Conservation (phyloP, 495 filamentous ascomycete species). For the Penicillium salamii region DNA sequence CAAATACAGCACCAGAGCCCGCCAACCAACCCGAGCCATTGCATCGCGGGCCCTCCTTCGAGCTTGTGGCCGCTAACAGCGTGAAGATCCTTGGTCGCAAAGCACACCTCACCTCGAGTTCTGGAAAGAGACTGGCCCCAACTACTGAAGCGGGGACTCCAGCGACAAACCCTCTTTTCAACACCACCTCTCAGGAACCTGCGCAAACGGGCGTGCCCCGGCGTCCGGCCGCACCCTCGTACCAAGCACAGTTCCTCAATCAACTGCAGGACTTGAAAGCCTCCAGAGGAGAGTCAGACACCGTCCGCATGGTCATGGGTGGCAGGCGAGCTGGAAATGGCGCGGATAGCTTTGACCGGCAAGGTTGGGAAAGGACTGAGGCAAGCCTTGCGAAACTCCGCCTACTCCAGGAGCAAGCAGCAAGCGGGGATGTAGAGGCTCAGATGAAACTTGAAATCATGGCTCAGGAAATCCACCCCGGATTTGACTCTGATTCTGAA, state of each 20-base stretch:
- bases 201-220: conserved; percentile 7
- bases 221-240: conserved; percentile 18
- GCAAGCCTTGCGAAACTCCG: conserved; percentile 37
- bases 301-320: conserved; percentile 38
- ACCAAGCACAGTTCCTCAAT: conserved; percentile 46
- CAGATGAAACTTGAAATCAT: conserved; percentile 27
- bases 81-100: conserved; percentile 48
- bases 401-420: conserved; percentile 30
- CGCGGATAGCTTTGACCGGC: conserved; percentile 31
- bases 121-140: conserved; percentile 9
- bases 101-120: conserved; percentile 36
- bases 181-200: conserved; percentile 1
- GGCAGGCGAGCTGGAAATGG: conserved; percentile 27
- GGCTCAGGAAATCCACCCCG: neutral
- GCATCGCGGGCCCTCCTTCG: conserved; percentile 44
- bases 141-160: neutral
- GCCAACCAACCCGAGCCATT: conserved; percentile 39
- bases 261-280: conserved; percentile 41
- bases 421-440: conserved; percentile 35
- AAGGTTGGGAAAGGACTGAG: conserved; percentile 41
- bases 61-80: conserved; percentile 60
- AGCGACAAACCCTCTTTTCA: neutral
- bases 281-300: conserved; percentile 43
- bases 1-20: conserved; percentile 31
- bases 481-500: neutral